Conservation (phyloP, 1,284 basidiomycete species). For the Sanghuangporus baumii region DNA sequence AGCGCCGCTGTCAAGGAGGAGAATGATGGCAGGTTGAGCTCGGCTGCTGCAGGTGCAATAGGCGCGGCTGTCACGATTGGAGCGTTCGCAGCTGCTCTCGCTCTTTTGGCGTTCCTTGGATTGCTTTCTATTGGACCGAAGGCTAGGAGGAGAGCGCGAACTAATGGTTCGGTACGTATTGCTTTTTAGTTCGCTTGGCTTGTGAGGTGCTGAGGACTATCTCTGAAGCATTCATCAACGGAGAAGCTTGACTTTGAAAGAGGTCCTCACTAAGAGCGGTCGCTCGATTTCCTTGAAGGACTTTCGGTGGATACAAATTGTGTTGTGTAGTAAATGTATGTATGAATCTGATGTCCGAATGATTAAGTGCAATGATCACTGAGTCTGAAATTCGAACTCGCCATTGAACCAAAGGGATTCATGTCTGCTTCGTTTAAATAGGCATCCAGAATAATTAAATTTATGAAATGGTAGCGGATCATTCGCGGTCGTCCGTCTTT, state of each 20-base stretch:
- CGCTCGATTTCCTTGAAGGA: not conserved
- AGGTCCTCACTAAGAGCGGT: not conserved
- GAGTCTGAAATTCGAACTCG: too few species aligned
- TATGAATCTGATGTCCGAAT: too few species aligned
- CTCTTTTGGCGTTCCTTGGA: conserved; percentile 40
- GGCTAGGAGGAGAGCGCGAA: not conserved
- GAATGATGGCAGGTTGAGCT: conserved; percentile 37
- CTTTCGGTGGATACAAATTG: too few species aligned
- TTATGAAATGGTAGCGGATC: too few species aligned
- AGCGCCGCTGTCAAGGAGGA: conserved; percentile 26
- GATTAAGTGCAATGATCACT: too few species aligned
- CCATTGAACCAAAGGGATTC: too few species aligned
- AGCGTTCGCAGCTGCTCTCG: conserved; percentile 36
- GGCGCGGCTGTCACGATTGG: conserved; percentile 55
- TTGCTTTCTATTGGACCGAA: conserved; percentile 34
- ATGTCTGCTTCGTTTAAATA: too few species aligned
- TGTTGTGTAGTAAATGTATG: too few species aligned
- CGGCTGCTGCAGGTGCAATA: conserved; percentile 58
- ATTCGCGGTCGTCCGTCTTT: too few species aligned
- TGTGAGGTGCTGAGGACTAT: not conserved
- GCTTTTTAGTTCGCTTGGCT: not conserved
- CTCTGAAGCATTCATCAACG: conserved; percentile 7
- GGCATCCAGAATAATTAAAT: too few species aligned
- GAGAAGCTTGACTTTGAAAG: conserved; percentile 8
- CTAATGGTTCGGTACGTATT: not conserved